phyloP scores from a whole-genome alignment of 257 asterid species.

The Solanum okadae region DNA sequence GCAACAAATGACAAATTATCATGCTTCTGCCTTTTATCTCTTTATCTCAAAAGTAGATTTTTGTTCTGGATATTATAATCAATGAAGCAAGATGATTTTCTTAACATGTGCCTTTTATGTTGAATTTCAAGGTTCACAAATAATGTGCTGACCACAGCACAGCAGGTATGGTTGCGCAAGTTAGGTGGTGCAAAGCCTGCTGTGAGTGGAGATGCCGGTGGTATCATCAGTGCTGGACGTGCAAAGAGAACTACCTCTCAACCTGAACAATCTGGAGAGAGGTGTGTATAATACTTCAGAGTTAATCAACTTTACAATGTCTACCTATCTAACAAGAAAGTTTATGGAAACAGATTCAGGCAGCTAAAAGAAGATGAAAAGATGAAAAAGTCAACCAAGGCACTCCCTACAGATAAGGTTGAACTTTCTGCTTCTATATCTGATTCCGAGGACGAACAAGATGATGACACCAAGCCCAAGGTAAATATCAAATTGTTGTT shows the following conservation, averaged over 20 bases:
- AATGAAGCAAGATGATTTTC: not conserved
- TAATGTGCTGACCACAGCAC: conserved; percentile 94
- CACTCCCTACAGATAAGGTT: conserved; percentile 37
- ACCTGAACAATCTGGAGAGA: conserved; percentile 60
- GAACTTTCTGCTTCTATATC: conserved; percentile 35
- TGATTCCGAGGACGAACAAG: conserved; percentile 46
- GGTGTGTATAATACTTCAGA: conserved; percentile 33
- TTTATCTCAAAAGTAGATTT: not conserved
- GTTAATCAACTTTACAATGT: not conserved
- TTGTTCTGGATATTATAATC: not conserved
- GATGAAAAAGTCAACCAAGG: conserved; percentile 40
- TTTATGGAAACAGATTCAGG: conserved; percentile 47
- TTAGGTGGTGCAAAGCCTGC: conserved; percentile 91
- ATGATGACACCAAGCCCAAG: conserved; percentile 48
- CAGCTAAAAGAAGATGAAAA: conserved; percentile 77
- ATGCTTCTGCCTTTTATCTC: not conserved
- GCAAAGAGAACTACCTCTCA: conserved; percentile 72
- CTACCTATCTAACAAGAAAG: conserved; percentile 11
- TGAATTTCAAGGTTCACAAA: conserved; percentile 67
- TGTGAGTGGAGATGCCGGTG: conserved; percentile 80
- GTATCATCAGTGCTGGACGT: conserved; percentile 92
- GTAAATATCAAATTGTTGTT: conserved; percentile 23
- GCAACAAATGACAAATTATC: not conserved
- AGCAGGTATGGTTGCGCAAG: conserved; percentile 95
- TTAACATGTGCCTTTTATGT: not conserved